Base-by-base conservation (phyloP, 257 asterid species). In the Verbascum thapsus region DNA sequence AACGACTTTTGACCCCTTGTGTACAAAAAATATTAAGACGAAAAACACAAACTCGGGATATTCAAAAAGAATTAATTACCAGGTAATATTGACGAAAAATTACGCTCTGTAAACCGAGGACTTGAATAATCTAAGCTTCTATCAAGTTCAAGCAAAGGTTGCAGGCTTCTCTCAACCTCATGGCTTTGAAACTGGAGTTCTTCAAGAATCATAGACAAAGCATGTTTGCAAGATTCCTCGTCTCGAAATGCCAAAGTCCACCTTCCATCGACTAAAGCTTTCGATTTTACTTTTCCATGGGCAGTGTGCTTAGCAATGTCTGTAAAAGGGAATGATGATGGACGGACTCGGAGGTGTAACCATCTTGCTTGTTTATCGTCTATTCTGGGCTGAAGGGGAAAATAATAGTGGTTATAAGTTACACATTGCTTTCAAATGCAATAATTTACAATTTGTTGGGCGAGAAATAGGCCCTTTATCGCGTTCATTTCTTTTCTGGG, bases 311-410 rank as follows among this genome's bases (percentile, higher is more conserved):
- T 85, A 4, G 76, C 68, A 30, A 80, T 52, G 53, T 82, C 97
- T 8, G 72, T 43, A 53, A 68, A 73, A 20, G 97, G 95, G 51
- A 85, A 80, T 16, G 91, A 66, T 11, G 94, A 76, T 10, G 97
- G 95, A 26, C 95, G 99, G 50, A 92, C 85, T 70, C 95, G 88
- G 37, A 92, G 96, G 80, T 94, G 99, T 78, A 94, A 77, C 99
- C 99, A 94, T 77, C 82, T 85, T 60, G 81, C 32, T 63, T 90
- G 96, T 58, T 78, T 87, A 47, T 87, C 97, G 23, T 90, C 97
- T 67, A 82, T 56, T 80, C 79, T 85, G 52, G 97, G 97, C 99
- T 94, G 90, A 74, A 81, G 54, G 45, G 48, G 62, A 38, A 48
- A 66, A 66, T 42, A 20, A 64, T 48, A 50, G 61, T 1, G 55